Conservation (phyloP, 202 grass and related monocot genomes). For the Schoenoplectus tabernaemontani region DNA sequence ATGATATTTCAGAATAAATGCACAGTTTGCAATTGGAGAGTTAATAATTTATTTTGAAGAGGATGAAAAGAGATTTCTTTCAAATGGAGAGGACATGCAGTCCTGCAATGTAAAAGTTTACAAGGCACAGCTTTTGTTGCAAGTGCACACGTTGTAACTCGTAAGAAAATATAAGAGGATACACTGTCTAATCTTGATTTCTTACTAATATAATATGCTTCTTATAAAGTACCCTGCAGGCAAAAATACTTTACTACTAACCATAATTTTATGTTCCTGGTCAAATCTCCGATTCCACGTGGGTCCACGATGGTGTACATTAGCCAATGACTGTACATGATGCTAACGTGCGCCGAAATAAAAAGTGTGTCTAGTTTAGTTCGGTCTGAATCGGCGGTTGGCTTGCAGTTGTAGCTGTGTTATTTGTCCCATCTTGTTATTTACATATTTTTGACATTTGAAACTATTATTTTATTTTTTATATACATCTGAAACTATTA, state of each 20-base stretch:
- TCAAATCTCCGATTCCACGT: slow-evolving; percentile 34
- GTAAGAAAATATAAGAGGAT: background rate
- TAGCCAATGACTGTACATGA: background rate
- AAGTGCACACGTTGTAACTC: slow-evolving; percentile 20
- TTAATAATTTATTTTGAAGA: background rate
- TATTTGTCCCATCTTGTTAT: slow-evolving; percentile 1
- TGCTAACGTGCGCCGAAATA: background rate
- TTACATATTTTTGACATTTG: too few species aligned
- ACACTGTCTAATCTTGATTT: slow-evolving; percentile 15
- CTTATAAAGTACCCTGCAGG: background rate
- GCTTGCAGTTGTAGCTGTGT: too few species aligned
- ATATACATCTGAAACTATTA: too few species aligned
- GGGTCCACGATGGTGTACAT: background rate
- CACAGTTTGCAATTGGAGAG: too few species aligned
- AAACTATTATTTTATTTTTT: too few species aligned
- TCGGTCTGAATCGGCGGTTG: background rate
- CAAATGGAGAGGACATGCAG: background rate
- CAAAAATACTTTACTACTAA: slow-evolving; percentile 9
- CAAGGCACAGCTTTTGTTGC: slow-evolving; percentile 5
- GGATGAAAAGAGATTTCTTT: background rate
- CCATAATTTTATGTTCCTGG: slow-evolving; percentile 14
- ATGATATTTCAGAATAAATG: too few species aligned
- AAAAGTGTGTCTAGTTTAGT: background rate
- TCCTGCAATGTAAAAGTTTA: background rate
- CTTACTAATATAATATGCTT: background rate